Evolutionary conservation across 371 early-diverging fungal species (phyloP).

Genomic region (Saksenaea vasiformis): DNA sequence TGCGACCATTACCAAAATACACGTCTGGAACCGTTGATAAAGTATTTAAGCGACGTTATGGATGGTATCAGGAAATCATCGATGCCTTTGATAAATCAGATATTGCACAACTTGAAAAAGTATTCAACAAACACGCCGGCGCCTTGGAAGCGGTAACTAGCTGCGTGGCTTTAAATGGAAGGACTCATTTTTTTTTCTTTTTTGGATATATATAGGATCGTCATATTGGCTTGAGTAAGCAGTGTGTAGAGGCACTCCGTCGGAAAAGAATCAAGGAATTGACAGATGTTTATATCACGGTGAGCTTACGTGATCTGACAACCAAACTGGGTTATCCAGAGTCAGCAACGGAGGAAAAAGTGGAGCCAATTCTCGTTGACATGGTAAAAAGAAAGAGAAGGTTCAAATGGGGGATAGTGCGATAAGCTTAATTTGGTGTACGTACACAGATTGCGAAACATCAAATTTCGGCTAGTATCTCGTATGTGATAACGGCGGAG

Average conservation of each 20-base stretch:
- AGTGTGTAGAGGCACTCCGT: conserved; percentile 59
- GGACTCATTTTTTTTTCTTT: neutral
- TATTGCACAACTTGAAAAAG: conserved; percentile 30
- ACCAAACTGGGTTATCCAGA: conserved; percentile 41
- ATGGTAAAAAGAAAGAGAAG: conserved; percentile 43
- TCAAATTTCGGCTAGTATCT: conserved; percentile 66
- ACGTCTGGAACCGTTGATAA: conserved; percentile 57
- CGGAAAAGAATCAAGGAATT: conserved; percentile 69
- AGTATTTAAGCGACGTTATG: conserved; percentile 42
- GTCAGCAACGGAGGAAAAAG: conserved; percentile 22
- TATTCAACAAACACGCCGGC: conserved; percentile 28
- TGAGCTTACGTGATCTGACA: conserved; percentile 73
- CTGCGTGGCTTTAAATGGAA: neutral
- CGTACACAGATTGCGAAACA: conserved; percentile 50
- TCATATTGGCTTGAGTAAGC: conserved; percentile 74
- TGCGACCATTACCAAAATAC: conserved; percentile 62
- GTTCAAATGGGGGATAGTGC: neutral
- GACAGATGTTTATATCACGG: conserved; percentile 76
- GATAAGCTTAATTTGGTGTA: conserved; percentile 12
- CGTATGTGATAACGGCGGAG: conserved; percentile 27
- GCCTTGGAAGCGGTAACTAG: conserved; percentile 30
- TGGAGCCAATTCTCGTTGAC: conserved; percentile 49
- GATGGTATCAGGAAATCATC: conserved; percentile 59
- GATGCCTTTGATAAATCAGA: conserved; percentile 57
- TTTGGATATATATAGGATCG: conserved; percentile 50